Base-by-base conservation (phyloP, 768 basidiomycete species). In the Flagelloscypha sp. region DNA sequence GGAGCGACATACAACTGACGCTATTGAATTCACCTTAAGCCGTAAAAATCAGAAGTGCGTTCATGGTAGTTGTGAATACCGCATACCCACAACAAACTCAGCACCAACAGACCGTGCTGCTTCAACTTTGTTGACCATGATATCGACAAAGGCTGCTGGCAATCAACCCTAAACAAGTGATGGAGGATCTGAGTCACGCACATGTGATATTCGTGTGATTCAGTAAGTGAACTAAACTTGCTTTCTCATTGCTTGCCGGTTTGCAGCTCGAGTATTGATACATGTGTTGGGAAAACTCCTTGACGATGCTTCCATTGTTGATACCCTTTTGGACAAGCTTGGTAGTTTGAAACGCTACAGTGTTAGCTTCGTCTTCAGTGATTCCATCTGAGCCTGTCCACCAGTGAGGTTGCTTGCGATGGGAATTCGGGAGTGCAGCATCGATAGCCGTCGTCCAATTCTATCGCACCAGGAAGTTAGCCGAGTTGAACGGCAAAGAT, bases 231-330 rank as follows among this genome's bases (percentile, higher is more conserved):
- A 53, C 47, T 6, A 59, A 39, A 1, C 54, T 59, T 2, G 56
- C 54, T 11, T 48, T 42, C 7, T 52, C 56, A 30, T 54, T 45
- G 5, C 56, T 30, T 17, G 44, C 47, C 0, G 57, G 53, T 33
- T 52, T 53, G 43, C 59, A 61, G 15, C 57, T 55, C 16, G 57
- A 58, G 35, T 58, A 59, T 37, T 55, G 55, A 36, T 57, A 56
- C 30, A 53, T 53, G 35, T 60, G 55, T 28, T 55, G 56, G 7
- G 49, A 48, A 33, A 54, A 58, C 10, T 54, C 29, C 36, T 53
- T 49, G 30, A 58, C 42, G 12, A 37, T 41, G 17, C 45, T 41
- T 15, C 48, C 48, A 8, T 34, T 24, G 23, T 46, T 44, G 8
- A 55, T 30, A 7, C 54, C 54, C 30, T 55, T 52, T 24, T 49